Base-by-base conservation (phyloP, 495 filamentous ascomycete genomes). In the Aspergillus affinis region DNA sequence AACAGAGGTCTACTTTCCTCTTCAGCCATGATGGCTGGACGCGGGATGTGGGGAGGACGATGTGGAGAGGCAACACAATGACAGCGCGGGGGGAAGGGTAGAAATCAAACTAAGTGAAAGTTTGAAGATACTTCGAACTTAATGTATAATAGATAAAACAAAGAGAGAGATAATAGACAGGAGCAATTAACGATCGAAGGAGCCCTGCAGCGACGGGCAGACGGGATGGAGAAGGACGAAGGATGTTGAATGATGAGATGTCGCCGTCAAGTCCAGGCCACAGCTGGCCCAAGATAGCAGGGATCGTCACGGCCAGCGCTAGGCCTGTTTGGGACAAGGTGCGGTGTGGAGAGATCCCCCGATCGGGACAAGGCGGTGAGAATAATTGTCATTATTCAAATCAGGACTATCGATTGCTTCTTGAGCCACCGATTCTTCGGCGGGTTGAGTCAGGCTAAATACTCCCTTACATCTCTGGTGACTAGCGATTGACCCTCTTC, bases 1-100 rank as follows among this genome's bases (percentile, higher is more conserved):
- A 76, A 54, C 49, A 74, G 59, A 58, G 72, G 71, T 60, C 60
- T 61, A 51, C 50, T 67, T 58, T 64, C 72, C 71, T 75, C 74
- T 47, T 75, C 71, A 58, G 68, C 66, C 76, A 77, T 77, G 54
- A 54, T 49, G 67, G 68, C 67, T 54, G 57, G 55, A 15, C 13
- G 54, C 23, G 45, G 30, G 45, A 29, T 48, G 61, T 45, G 61
- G 46, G 59, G 58, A 60, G 46, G 58, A 50, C 15, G 52, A 48
- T 48, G 21, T 51, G 30, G 54, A 53, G 57, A 58, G 58, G 54
- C 18, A 48, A 46, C 53, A 54, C 26, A 19, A 50, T 49, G 30
- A 26, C 18, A 23, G 30, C 12, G 32, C 17, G 8, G n/a, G 18
- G 19, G 19, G 18, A 10, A 48, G 46, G 15, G 57, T 32, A 51